phyloP scores from a whole-genome alignment of 306 rosid genomes.

The Acacia acuminata region DNA sequence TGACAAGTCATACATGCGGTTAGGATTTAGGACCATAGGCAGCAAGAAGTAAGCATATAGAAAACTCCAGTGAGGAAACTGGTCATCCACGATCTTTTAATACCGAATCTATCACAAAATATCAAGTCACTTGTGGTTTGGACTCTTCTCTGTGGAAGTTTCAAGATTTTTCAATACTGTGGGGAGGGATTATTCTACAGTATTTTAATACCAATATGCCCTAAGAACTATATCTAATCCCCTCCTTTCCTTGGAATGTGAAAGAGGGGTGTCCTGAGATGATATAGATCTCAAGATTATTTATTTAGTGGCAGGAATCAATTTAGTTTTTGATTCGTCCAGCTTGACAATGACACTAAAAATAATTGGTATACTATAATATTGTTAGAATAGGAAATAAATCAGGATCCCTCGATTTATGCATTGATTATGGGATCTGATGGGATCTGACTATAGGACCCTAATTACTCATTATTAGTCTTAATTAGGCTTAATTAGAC shows the following conservation, averaged over 20 bases:
- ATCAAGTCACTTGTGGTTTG: conserved; percentile 37
- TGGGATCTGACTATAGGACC: too few relatives aligned
- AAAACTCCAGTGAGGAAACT: conserved; percentile 45
- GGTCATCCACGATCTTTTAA: conserved; percentile 42
- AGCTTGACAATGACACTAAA: conserved; percentile 28
- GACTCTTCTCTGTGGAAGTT: conserved; percentile 53
- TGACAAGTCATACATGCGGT: conserved; percentile 44
- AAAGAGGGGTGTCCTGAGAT: conserved; percentile 13
- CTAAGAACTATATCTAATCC: conserved; percentile 21
- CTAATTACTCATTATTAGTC: too few relatives aligned
- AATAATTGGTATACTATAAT: conserved; percentile 29
- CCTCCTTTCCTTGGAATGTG: background rate
- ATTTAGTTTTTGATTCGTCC: conserved; percentile 35
- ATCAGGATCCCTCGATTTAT: too few relatives aligned
- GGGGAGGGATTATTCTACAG: conserved; percentile 36
- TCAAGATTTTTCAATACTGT: conserved; percentile 41
- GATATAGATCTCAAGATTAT: conserved; percentile 26
- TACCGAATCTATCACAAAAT: conserved; percentile 41
- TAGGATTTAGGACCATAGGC: conserved; percentile 42
- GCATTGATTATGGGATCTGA: too few relatives aligned
- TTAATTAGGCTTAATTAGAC: too few relatives aligned
- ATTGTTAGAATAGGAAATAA: too few relatives aligned
- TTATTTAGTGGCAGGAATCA: conserved; percentile 14
- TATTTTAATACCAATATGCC: conserved; percentile 32
- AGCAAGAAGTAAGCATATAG: conserved; percentile 24